Conservation (phyloP, 2,329 filamentous ascomycete genomes). For the Epichloe hybrida region DNA sequence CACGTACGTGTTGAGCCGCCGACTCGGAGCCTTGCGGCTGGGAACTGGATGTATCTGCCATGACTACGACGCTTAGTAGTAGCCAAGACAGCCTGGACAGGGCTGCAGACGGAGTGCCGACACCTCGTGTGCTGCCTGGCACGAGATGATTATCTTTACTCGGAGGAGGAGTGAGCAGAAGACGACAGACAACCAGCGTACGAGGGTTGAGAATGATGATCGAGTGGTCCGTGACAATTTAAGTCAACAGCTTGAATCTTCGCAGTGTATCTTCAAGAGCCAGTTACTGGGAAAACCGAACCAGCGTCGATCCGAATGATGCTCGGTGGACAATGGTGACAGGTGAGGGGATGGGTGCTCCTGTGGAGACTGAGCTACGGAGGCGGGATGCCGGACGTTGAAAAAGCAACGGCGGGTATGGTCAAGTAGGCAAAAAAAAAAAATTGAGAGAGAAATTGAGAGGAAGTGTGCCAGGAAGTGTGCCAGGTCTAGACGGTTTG, state of each 20-base stretch:
- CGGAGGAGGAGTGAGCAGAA: neutral
- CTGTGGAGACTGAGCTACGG: neutral
- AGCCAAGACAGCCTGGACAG: conserved; percentile 6
- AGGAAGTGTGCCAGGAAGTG: neutral
- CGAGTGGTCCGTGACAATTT: neutral
- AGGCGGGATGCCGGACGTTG: conserved; percentile 1
- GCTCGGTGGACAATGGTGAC: neutral
- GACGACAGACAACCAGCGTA: neutral
- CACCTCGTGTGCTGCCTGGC: neutral
- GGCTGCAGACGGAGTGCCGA: conserved; percentile 3
- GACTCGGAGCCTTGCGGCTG: conserved; percentile 11
- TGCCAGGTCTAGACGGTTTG: neutral
- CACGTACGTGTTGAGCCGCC: conserved; percentile 10
- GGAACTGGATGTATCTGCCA: conserved; percentile 14
- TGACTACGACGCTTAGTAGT: conserved; percentile 9
- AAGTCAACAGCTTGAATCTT: neutral
- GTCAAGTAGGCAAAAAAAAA: neutral
- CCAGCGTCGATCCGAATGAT: neutral
- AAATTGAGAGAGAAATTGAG: neutral
- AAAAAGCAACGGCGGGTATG: neutral
- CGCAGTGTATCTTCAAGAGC: neutral
- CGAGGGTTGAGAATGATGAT: neutral
- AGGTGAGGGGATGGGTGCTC: neutral
- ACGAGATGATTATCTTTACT: neutral
- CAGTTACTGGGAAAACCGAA: neutral